Evolutionary conservation across 1,139 yeast genomes (phyloP), one percentile per base, ranked within the genome.

Genomic region (Candida neerlandica): DNA sequence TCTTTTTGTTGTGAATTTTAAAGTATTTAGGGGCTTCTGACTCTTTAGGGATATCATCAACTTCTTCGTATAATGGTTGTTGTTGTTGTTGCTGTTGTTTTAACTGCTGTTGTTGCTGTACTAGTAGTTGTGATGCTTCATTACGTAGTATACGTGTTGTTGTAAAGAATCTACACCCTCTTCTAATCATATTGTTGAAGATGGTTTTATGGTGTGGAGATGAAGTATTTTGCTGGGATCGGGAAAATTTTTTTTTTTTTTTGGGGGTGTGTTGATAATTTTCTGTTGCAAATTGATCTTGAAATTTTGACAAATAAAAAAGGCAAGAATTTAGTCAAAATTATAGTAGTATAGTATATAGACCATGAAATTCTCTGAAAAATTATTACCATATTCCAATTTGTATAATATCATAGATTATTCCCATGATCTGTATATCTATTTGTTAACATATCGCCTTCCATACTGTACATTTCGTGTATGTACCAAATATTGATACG

Each of bases 1-100:
- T 41, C 37, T 43, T 43, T 1, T 21, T 16, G 3, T 33, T 43
- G n/a, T 43, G 46, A 12, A 43, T 43, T 29, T 27, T 43, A 9
- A 43, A 43, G 11, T 43, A 35, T 14, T 26, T 34, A 6, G 41
- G 46, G 7, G 6, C 15, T 12, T 5, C 9, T 14, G 43, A 27
- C 6, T 19, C 2, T 1, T 19, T 11, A 15, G 10, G 18, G n/a
- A 27, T 30, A 11, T 5, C 2, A 7, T 23, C 27, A 2, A 7
- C 27, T 2, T 5, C 27, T 23, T 23, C 27, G 9, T 4, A 23
- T 23, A 2, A 10, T 23, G 9, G 2, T 23, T 23, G 27, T 23
- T 23, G 27, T 23, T 23, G 27, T 23, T 23, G 5, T 6, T 4
- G 9, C 7, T 23, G 16, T 14, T 40, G 7, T 16, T 27, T n/a